These are phyloP conservation scores for Apiotrichum brassicae DNA, from an alignment of 1,284 basidiomycete genomes.

Conservation along the genomic window DNA sequence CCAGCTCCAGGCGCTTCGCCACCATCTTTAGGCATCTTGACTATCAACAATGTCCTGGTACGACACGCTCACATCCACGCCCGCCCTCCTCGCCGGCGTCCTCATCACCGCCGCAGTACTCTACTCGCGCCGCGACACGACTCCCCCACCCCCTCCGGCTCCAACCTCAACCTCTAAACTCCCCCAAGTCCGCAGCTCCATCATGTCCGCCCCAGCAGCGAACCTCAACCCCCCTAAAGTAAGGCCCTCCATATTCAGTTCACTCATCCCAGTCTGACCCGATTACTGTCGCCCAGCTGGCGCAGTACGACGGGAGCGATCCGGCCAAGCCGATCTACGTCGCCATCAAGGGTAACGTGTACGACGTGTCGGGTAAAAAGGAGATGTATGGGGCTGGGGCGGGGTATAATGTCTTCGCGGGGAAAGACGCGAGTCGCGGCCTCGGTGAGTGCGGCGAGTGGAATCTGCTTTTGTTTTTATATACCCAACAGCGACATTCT, in stretches of 20 bases:
- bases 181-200: constrained; percentile 10
- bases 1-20: too few relatives aligned
- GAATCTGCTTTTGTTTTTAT: too few relatives aligned
- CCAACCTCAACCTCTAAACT: background rate
- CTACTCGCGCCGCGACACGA: background rate
- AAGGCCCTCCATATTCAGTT: constrained; percentile 6
- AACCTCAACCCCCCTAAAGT: constrained; percentile 43
- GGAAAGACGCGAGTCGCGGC: constrained; percentile 81
- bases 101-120: constrained; percentile 23
- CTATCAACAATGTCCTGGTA: constrained; percentile 20
- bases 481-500: too few relatives aligned
- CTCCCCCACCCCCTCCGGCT: too few relatives aligned
- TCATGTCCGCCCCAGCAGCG: constrained; percentile 45
- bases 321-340: constrained; percentile 44
- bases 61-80: constrained; percentile 35
- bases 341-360: constrained; percentile 49
- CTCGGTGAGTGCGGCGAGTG: constrained; percentile 54
- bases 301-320: constrained; percentile 40
- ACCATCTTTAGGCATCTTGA: too few relatives aligned
- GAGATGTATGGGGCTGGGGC: constrained; percentile 48
- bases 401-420: constrained; percentile 56
- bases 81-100: constrained; percentile 30
- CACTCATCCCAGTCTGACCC: constrained; percentile 33
- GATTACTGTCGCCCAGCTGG: constrained; percentile 36
- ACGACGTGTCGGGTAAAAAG: constrained; percentile 43